Percentiles rank a stretch among this genome's conserved stretches.
phyloP scores from a whole-genome alignment of 1,284 basidiomycete species.

The Porodaedalea pini region DNA sequence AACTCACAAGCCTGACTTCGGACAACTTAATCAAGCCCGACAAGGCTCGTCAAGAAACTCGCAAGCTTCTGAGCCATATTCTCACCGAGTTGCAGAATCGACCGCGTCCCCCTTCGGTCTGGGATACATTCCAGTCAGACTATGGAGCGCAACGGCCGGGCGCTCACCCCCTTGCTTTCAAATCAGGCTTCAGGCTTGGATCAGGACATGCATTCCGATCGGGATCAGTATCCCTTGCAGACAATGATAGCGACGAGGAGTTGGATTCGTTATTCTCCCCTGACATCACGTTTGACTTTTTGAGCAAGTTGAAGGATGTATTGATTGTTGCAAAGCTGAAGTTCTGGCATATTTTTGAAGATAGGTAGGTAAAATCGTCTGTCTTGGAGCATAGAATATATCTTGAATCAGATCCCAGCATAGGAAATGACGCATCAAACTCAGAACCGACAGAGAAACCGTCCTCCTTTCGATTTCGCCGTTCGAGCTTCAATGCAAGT shows the following conservation, averaged over 20 bases:
- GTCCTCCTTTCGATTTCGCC: conserved; percentile 44
- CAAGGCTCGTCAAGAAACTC: conserved; percentile 50
- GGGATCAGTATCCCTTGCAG: conserved; percentile 18
- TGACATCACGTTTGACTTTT: conserved; percentile 56
- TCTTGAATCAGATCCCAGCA: conserved; percentile 24
- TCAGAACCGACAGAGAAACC: conserved; percentile 24
- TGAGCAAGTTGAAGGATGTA: conserved; percentile 59
- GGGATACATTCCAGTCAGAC: conserved; percentile 36
- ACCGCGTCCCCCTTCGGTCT: conserved; percentile 47
- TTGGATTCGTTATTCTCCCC: conserved; percentile 45
- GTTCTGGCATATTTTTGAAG: conserved; percentile 54
- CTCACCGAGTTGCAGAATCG: conserved; percentile 54
- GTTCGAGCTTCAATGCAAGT: conserved; percentile 36
- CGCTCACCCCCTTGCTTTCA: conserved; percentile 20
- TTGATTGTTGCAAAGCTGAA: conserved; percentile 51
- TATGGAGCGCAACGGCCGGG: conserved; percentile 1
- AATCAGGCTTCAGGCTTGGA: conserved; percentile 26
- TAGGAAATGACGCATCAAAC: conserved; percentile 2
- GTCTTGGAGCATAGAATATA: background rate
- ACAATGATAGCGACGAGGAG: conserved; percentile 49
- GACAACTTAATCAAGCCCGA: conserved; percentile 24
- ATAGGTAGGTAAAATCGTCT: conserved; percentile 36
- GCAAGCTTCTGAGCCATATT: conserved; percentile 57
- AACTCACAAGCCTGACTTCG: background rate
- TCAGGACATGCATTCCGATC: conserved; percentile 12